These are phyloP conservation scores for Cutaneotrichosporon arboriforme DNA, from an alignment of 1,284 basidiomycete species.

Conservation along the genomic window DNA sequence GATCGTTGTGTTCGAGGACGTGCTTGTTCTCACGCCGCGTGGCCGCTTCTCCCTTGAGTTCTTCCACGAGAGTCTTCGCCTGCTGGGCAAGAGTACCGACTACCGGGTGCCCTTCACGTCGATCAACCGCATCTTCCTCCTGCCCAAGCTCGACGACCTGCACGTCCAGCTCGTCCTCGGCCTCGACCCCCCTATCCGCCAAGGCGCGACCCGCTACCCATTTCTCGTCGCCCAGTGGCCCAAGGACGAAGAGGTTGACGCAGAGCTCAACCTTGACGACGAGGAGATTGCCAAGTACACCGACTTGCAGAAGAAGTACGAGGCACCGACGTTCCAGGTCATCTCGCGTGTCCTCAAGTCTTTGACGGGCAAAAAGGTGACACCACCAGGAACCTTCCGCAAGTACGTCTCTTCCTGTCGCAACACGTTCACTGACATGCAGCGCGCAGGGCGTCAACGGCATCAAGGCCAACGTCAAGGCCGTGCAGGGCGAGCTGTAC, in stretches of 20 bases:
- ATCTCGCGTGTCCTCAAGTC: slow-evolving; percentile 92
- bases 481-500: slow-evolving; percentile 93
- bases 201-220: slow-evolving; percentile 96
- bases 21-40: slow-evolving; percentile 91
- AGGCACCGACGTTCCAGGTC: slow-evolving; percentile 90
- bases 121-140: slow-evolving; percentile 83
- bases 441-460: slow-evolving; percentile 53
- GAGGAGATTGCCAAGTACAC: slow-evolving; percentile 51
- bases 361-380: slow-evolving; percentile 84
- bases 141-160: slow-evolving; percentile 89
- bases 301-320: slow-evolving; percentile 55
- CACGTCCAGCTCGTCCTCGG: slow-evolving; percentile 93
- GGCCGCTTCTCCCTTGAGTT: slow-evolving; percentile 98
- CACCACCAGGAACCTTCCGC: slow-evolving; percentile 72
- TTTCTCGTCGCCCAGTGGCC: slow-evolving; percentile 98
- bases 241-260: slow-evolving; percentile 93
- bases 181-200: slow-evolving; percentile 86
- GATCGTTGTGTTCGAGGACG: slow-evolving; percentile 92
- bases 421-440: slow-evolving; percentile 5
- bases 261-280: slow-evolving; percentile 87
- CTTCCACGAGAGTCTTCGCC: slow-evolving; percentile 86
- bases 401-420: slow-evolving; percentile 53
- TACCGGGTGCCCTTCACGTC: slow-evolving; percentile 94
- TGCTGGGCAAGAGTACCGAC: slow-evolving; percentile 97
- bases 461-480: slow-evolving; percentile 96